Conservation (phyloP, 2,329 filamentous ascomycete species). For the Monilinia laxa region DNA sequence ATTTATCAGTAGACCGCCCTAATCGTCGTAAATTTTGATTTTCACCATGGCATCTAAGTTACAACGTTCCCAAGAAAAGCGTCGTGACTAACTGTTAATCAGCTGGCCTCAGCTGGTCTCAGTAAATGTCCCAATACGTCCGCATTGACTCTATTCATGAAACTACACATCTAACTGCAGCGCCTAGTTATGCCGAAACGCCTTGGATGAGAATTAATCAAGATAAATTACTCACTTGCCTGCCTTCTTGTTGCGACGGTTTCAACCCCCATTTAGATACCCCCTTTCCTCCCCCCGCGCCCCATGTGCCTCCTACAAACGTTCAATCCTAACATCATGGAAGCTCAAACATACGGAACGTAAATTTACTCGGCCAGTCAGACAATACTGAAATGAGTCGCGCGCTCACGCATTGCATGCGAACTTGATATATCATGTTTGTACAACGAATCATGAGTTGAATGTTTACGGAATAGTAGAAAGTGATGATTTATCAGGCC, state of each 20-base stretch:
- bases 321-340: not conserved
- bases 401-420: not conserved
- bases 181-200: not conserved
- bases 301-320: not conserved
- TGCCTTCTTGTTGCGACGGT: not conserved
- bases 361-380: not conserved
- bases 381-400: not conserved
- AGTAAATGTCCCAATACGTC: not conserved
- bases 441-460: not conserved
- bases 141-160: not conserved
- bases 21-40: not conserved
- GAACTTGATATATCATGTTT: not conserved
- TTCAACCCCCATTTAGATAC: not conserved
- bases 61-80: not conserved
- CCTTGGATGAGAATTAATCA: not conserved
- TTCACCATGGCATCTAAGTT: not conserved
- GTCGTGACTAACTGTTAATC: not conserved
- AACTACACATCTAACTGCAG: not conserved
- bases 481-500: not conserved
- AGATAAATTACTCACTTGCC: not conserved
- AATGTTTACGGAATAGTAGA: not conserved
- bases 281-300: not conserved
- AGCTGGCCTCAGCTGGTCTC: not conserved
- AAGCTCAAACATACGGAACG: not conserved
- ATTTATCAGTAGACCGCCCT: not conserved